Evolutionary conservation across 108 stramenopile genomes (phyloP).

Genomic region (Skeletonema potamos): DNA sequence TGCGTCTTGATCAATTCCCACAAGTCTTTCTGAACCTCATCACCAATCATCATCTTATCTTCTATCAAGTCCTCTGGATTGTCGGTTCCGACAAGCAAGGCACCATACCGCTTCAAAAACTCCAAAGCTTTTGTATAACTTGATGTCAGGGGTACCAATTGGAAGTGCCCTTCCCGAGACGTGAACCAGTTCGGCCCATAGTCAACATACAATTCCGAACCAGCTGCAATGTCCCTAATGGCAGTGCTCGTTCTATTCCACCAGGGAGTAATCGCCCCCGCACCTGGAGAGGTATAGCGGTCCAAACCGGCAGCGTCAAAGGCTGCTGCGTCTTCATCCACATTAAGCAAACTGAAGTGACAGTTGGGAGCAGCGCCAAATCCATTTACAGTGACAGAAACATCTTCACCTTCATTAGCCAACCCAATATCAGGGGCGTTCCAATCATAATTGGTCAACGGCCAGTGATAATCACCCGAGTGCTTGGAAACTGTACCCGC

Average conservation of each 20-base stretch:
- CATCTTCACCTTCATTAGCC: slow-evolving; percentile 39
- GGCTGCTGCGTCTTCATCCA: slow-evolving; percentile 21
- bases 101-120: slow-evolving; percentile 35
- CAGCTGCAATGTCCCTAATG: slow-evolving; percentile 57
- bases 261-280: slow-evolving; percentile 46
- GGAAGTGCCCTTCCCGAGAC: slow-evolving; percentile 28
- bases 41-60: slow-evolving; percentile 40
- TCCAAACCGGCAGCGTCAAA: slow-evolving; percentile 39
- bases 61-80: slow-evolving; percentile 35
- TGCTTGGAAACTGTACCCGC: slow-evolving; percentile 7
- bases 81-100: slow-evolving; percentile 36
- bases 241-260: slow-evolving; percentile 41
- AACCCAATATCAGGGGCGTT: slow-evolving; percentile 39
- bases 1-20: slow-evolving; percentile 44
- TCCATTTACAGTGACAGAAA: slow-evolving; percentile 41
- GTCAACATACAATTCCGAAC: slow-evolving; percentile 78
- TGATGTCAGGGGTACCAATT: slow-evolving; percentile 27
- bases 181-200: slow-evolving; percentile 63
- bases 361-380: slow-evolving; percentile 51
- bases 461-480: slow-evolving; percentile 50
- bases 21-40: slow-evolving; percentile 43
- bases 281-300: slow-evolving; percentile 46
- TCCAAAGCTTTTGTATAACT: slow-evolving; percentile 35
- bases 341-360: slow-evolving; percentile 49
- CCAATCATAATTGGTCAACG: slow-evolving; percentile 52